A percentile compares a stretch with the other conserved stretches of the same genome.
Evolutionary conservation across 1,139 yeast species (phyloP).

Genomic region (Hyphopichia pseudoburtonii): DNA sequence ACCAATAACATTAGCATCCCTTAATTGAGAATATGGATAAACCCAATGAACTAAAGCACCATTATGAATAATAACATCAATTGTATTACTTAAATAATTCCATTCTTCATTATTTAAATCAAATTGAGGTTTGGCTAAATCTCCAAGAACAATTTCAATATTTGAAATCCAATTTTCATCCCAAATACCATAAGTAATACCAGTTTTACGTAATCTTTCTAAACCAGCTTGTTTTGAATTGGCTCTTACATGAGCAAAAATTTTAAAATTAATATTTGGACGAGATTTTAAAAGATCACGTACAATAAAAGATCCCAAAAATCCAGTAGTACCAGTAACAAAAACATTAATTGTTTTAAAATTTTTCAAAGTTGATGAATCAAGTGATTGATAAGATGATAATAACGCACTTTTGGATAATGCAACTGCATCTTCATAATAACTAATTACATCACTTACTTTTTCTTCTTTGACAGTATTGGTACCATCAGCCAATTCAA

Average conservation of each 20-base stretch:
- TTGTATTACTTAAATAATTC: conserved; percentile 51
- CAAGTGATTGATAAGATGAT: conserved; percentile 31
- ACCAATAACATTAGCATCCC: conserved; percentile 92
- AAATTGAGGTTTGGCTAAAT: conserved; percentile 67
- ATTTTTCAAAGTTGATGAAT: conserved; percentile 23
- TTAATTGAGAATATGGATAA: conserved; percentile 83
- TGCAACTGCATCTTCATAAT: conserved; percentile 72
- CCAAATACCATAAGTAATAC: conserved; percentile 87
- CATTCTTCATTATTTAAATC: conserved; percentile 66
- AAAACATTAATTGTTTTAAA: conserved; percentile 61
- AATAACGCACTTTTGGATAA: conserved; percentile 50
- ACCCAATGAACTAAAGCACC: conserved; percentile 99
- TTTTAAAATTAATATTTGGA: conserved; percentile 45
- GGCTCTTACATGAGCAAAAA: conserved; percentile 93
- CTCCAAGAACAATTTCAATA: conserved; percentile 80
- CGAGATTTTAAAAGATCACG: conserved; percentile 65
- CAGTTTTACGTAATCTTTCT: conserved; percentile 74
- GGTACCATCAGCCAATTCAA: conserved; percentile 42
- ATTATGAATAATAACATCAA: conserved; percentile 89
- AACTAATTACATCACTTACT: conserved; percentile 40
- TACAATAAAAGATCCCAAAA: conserved; percentile 85
- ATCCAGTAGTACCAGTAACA: conserved; percentile 95
- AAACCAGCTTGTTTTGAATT: conserved; percentile 63
- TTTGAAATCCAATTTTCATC: conserved; percentile 54
- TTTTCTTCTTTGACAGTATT: conserved; percentile 20